These are phyloP conservation scores for Heteromeles arbutifolia DNA, from an alignment of 306 rosid species.

Conservation along the genomic window DNA sequence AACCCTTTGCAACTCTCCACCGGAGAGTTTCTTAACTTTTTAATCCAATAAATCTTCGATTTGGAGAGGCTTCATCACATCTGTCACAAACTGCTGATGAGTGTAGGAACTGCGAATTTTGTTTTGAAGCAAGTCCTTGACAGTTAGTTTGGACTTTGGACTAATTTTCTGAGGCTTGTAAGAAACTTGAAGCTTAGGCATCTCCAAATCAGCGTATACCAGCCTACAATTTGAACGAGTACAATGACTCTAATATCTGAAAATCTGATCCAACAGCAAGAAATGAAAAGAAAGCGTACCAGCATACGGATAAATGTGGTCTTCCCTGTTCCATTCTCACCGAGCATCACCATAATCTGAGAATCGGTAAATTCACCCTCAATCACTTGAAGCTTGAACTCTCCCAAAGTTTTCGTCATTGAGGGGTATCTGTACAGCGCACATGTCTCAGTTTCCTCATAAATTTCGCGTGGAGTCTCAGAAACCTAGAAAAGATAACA, in stretches of 20 bases:
- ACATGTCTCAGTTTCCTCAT: slow-evolving; percentile 81
- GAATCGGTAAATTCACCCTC: slow-evolving; percentile 98
- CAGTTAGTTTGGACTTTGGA: slow-evolving; percentile 70
- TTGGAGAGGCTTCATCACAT: slow-evolving; percentile 95
- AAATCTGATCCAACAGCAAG: neutral
- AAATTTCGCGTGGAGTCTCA: slow-evolving; percentile 91
- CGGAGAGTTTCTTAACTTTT: slow-evolving; percentile 92
- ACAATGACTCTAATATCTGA: neutral
- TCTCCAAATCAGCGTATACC: slow-evolving; percentile 62
- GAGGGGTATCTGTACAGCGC: slow-evolving; percentile 87
- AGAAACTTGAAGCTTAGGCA: slow-evolving; percentile 91
- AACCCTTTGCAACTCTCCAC: slow-evolving; percentile 99
- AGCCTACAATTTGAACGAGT: slow-evolving; percentile 49
- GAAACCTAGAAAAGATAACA: slow-evolving; percentile 63
- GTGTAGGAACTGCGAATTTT: slow-evolving; percentile 77
- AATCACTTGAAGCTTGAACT: slow-evolving; percentile 61
- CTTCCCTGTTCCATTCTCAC: slow-evolving; percentile 98
- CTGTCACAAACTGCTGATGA: slow-evolving; percentile 86
- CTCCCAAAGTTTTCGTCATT: slow-evolving; percentile 84
- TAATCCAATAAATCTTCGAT: slow-evolving; percentile 94
- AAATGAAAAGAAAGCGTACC: slow-evolving; percentile 35
- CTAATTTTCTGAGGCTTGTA: slow-evolving; percentile 98
- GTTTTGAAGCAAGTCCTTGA: slow-evolving; percentile 61
- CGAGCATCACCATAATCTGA: slow-evolving; percentile 94
- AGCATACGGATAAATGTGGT: slow-evolving; percentile 98